Base-by-base conservation (phyloP, 2,329 filamentous ascomycete species). In the Nigrospora sphaerica region DNA sequence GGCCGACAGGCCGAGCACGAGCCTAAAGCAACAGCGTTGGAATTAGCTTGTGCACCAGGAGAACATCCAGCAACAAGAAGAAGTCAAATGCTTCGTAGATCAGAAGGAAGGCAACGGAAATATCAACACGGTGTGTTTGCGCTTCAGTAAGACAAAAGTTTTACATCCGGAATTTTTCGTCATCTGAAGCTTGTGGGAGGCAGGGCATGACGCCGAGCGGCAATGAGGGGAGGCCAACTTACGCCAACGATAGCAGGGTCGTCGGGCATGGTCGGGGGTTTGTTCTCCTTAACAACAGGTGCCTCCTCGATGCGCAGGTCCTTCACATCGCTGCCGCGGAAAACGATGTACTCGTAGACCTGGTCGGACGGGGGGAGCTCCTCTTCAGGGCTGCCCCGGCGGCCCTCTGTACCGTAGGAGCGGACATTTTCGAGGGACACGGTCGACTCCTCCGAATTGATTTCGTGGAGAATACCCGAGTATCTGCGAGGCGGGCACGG, bases 71-170 rank as follows among this genome's bases (percentile, higher is more conserved):
- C 40, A 40, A 46, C 45, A 46, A 51, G 12, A 19, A 50, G 23
- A 46, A 47, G 32, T 45, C 32, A 18, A 14, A 51, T 53, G 55
- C 58, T 57, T 55, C 47, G 47, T 58, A 52, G 62, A 83, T 95
- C 90, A 96, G 90, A 95, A 96, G 91, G 91, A 96, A 96, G 91
- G 90, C 91, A 96, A 95, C 91, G 90, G 91, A 95, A 85, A 86
- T 85, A 81, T 95, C 91, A 84, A 95, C 91, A 95, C 74, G 79
- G 75, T 85, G 75, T 89, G 74, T 81, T 83, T 95, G 90, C 90
- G 89, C 89, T 86, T 86, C 86, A 85, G 85, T 82, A 78, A 80
- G 80, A 75, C 77, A 64, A 80, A 76, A 78, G 71, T 70, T 95
- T 95, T 88, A 93, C 88, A 95, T 95, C 91, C 91, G 90, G 79